These are phyloP conservation scores for Tetrahymena malaccensis DNA, from an alignment of 73 alveolate genomes.

Conservation along the genomic window DNA sequence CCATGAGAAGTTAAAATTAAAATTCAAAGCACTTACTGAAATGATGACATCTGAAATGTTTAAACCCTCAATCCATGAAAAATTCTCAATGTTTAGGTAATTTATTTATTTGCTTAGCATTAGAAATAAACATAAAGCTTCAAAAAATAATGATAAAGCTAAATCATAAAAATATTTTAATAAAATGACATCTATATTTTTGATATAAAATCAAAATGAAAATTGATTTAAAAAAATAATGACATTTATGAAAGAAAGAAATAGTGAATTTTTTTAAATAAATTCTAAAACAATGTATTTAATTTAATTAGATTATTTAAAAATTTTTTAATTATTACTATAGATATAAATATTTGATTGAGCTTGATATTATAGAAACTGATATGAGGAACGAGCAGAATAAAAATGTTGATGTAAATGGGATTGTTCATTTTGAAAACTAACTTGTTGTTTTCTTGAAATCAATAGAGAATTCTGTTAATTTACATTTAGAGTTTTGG, in stretches of 20 bases:
- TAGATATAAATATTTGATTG: neutral
- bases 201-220: no score
- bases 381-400: neutral
- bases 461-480: neutral
- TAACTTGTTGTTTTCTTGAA: neutral
- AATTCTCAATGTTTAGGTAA: neutral
- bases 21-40: neutral
- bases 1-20: neutral
- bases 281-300: no score
- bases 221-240: no score
- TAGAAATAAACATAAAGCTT: no score
- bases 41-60: neutral
- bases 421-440: neutral
- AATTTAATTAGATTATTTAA: no score
- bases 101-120: neutral
- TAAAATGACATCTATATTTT: no score
- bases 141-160: no score
- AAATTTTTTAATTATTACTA: neutral
- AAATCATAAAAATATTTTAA: no score
- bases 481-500: constrained; percentile 9
- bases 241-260: no score
- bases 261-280: no score
- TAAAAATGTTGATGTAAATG: neutral
- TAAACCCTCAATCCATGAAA: neutral
- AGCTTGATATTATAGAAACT: neutral